These are phyloP conservation scores for Elsinoe necatrix DNA, from an alignment of 2,329 filamentous ascomycete species.

Conservation along the genomic window DNA sequence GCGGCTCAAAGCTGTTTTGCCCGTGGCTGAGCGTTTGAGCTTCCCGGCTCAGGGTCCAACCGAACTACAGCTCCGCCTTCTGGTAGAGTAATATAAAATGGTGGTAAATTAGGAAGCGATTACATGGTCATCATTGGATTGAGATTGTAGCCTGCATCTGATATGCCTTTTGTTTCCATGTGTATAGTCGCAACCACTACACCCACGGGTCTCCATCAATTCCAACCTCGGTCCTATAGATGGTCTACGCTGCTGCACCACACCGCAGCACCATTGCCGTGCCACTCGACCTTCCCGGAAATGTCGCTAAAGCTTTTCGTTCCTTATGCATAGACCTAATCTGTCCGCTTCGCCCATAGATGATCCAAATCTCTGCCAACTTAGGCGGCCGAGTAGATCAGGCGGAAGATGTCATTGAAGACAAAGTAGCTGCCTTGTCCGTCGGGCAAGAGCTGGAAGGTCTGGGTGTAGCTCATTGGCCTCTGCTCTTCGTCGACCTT, in stretches of 20 bases:
- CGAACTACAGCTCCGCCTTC: not conserved
- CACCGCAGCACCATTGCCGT: too few relatives aligned
- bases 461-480: slow-evolving; percentile 85
- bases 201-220: not conserved
- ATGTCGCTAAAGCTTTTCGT: too few relatives aligned
- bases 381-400: slow-evolving; percentile 54
- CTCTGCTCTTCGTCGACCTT: slow-evolving; percentile 78
- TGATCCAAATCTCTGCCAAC: not conserved
- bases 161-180: not conserved
- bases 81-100: too few relatives aligned
- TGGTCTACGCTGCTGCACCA: not conserved
- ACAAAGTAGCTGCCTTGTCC: slow-evolving; percentile 66
- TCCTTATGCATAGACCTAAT: not conserved
- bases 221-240: not conserved
- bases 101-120: not conserved
- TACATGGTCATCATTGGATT: not conserved
- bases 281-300: too few relatives aligned
- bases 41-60: slow-evolving; percentile 8
- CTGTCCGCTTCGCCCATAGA: not conserved
- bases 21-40: slow-evolving; percentile 14
- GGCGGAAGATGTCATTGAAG: slow-evolving; percentile 90
- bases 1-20: not conserved
- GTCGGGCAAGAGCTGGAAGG: slow-evolving; percentile 74
- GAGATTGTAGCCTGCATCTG: not conserved
- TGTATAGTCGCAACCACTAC: not conserved